Evolutionary conservation across 2,329 filamentous ascomycete genomes (phyloP).

Genomic region (Talaromyces sp.): DNA sequence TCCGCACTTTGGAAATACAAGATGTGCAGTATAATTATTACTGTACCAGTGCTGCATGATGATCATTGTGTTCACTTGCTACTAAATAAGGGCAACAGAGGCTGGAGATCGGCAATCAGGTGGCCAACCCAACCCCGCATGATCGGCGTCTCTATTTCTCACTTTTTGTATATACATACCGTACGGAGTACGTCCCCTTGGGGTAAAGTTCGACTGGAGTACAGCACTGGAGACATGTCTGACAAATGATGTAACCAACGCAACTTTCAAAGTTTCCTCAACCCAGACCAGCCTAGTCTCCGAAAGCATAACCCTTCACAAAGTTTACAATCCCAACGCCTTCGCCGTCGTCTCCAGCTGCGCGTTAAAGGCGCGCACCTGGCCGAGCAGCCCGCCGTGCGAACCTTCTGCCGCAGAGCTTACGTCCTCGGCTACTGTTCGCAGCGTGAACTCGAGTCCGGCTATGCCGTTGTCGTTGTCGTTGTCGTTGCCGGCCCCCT

Average conservation of each 20-base stretch:
- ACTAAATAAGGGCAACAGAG: neutral
- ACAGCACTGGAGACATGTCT: neutral
- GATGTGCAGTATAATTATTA: too few relatives aligned
- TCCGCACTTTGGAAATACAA: too few relatives aligned
- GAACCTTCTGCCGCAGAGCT: constrained; percentile 33
- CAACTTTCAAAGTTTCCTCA: neutral
- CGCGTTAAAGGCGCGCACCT: constrained; percentile 38
- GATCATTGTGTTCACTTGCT: neutral
- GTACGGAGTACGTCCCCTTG: neutral
- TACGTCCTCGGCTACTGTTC: constrained; percentile 36
- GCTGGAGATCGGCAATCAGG: neutral
- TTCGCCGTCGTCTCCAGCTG: constrained; percentile 34
- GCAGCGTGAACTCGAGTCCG: constrained; percentile 40
- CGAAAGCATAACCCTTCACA: neutral
- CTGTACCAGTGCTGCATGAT: neutral
- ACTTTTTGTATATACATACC: neutral
- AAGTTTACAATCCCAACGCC: neutral
- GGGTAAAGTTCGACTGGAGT: neutral
- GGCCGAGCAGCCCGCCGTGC: constrained; percentile 37
- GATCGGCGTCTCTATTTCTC: neutral
- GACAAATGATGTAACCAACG: neutral
- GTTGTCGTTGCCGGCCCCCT: constrained; percentile 12
- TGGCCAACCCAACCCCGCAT: neutral
- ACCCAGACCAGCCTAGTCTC: neutral
- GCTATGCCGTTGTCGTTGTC: constrained; percentile 20